Evolutionary conservation across 306 rosid genomes (phyloP).

Genomic region (Vigna mungo): DNA sequence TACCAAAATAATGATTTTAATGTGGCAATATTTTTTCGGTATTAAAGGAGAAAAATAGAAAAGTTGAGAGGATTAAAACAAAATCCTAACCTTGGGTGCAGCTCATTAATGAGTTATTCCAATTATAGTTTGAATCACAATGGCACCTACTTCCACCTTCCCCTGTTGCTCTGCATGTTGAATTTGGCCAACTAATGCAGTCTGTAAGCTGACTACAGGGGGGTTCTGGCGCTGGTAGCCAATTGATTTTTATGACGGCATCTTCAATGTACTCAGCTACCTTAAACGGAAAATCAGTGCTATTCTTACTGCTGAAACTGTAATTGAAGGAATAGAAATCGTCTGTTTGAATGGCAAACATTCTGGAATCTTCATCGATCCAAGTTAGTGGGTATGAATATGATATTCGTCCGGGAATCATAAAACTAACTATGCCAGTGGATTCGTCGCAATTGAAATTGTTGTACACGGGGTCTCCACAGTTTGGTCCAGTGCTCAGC

Average conservation of each 20-base stretch:
- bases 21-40: no score
- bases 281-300: not conserved
- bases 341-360: slow-evolving; percentile 15
- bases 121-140: slow-evolving; percentile 34
- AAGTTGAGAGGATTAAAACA: not conserved
- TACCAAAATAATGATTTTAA: no score
- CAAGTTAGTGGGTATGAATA: slow-evolving; percentile 27
- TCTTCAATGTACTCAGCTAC: not conserved
- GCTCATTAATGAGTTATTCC: slow-evolving; percentile 29
- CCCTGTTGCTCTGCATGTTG: slow-evolving; percentile 41
- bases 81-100: slow-evolving; percentile 40
- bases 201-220: slow-evolving; percentile 14
- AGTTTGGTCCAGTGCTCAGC: slow-evolving; percentile 46
- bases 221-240: slow-evolving; percentile 49
- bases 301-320: not conserved
- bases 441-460: slow-evolving; percentile 34
- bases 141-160: slow-evolving; percentile 35
- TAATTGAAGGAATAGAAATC: not conserved
- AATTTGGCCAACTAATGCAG: slow-evolving; percentile 52
- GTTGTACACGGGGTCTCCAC: slow-evolving; percentile 56
- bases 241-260: slow-evolving; percentile 6
- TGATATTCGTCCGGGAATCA: not conserved
- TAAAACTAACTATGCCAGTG: slow-evolving; percentile 43
- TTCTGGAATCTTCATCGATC: not conserved
- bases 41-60: not conserved